Conservation (phyloP, 108 stramenopile species). For the Aurantiochytrium sp. region DNA sequence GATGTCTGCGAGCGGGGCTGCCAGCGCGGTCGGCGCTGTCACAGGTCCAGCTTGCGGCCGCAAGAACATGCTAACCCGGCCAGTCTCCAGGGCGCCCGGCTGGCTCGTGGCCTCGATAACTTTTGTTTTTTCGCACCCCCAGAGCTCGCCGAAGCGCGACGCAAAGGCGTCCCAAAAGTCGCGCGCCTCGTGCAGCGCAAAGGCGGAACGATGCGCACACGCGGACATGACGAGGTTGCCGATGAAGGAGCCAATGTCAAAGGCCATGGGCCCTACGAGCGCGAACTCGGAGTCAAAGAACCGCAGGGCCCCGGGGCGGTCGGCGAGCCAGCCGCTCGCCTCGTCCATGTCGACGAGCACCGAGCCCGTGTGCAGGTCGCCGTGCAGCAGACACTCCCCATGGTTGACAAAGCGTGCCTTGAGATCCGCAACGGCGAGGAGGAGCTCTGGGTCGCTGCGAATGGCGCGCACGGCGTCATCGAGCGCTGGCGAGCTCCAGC, state of each 20-base stretch:
- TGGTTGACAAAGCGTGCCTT: neutral
- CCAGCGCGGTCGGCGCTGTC: neutral
- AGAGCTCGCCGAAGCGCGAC: neutral
- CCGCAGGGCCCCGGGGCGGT: neutral
- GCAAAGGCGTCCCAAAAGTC: neutral
- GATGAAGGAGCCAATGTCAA: neutral
- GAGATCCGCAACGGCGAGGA: neutral
- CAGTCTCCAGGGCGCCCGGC: neutral
- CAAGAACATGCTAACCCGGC: neutral
- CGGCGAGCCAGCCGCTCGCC: too few relatives aligned
- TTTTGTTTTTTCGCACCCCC: neutral
- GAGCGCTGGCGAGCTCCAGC: neutral
- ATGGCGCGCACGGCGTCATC: neutral
- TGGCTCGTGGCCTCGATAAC: neutral
- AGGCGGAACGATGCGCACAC: neutral
- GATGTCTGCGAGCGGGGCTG: neutral
- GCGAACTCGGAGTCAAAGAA: neutral
- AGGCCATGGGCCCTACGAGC: slow-evolving; percentile 16
- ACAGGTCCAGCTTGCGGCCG: neutral
- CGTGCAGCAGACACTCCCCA: neutral
- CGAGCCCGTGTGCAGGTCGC: neutral
- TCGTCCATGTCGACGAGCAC: neutral
- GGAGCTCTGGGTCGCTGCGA: neutral
- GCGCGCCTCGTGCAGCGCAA: neutral
- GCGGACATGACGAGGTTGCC: neutral